These are phyloP conservation scores for Backusella liffmaniae DNA, from an alignment of 192 early-diverging fungal species.

Conservation along the genomic window DNA sequence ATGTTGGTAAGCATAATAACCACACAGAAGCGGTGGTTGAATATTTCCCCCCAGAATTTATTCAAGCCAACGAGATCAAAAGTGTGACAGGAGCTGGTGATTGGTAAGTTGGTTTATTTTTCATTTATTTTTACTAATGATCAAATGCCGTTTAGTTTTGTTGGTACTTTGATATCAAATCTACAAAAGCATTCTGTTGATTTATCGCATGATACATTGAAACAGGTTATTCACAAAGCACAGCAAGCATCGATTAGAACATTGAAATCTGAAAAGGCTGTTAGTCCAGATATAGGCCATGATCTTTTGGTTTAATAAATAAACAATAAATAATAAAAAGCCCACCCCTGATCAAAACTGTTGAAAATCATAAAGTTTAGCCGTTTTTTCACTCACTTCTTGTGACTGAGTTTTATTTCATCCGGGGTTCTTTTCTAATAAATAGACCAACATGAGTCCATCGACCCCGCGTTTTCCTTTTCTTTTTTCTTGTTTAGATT, in stretches of 20 bases:
- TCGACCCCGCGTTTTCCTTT: conserved; percentile 8
- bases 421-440: conserved; percentile 18
- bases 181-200: conserved; percentile 16
- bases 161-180: conserved; percentile 65
- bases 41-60: conserved; percentile 35
- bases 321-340: not conserved
- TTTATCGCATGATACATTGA: conserved; percentile 1
- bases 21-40: conserved; percentile 11
- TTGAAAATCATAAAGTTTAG: conserved; percentile 10
- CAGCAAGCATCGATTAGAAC: conserved; percentile 34
- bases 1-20: conserved; percentile 14
- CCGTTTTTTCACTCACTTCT: conserved; percentile 1
- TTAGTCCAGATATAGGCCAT: conserved; percentile 15
- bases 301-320: conserved; percentile 7
- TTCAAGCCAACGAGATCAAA: conserved; percentile 35
- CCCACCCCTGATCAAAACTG: not conserved
- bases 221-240: conserved; percentile 4
- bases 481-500: conserved; percentile 12
- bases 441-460: not conserved
- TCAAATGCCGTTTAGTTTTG: conserved; percentile 52
- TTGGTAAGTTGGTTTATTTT: conserved; percentile 43
- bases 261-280: conserved; percentile 35
- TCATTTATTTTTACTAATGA: not conserved
- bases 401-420: conserved; percentile 2
- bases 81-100: conserved; percentile 83